Percentiles rank a stretch among this genome's conserved stretches.
Conservation (phyloP, 2,329 filamentous ascomycete genomes). For the Nemania diffusa region DNA sequence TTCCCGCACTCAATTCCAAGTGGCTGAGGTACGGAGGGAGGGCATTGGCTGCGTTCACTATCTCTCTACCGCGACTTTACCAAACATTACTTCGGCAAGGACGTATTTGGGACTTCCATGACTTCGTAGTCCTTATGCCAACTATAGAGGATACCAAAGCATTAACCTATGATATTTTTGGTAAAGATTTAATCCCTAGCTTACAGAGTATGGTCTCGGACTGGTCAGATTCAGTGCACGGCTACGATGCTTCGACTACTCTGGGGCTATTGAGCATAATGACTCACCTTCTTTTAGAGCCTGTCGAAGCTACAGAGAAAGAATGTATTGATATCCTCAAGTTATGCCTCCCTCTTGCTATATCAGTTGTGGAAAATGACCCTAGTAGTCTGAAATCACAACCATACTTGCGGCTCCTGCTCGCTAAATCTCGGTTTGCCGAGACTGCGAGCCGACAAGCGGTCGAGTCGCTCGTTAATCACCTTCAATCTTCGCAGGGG, state of each 20-base stretch:
- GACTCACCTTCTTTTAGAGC: conserved; percentile 31
- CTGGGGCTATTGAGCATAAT: conserved; percentile 39
- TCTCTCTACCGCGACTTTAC: conserved; percentile 29
- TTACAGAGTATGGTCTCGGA: conserved; percentile 32
- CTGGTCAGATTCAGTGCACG: conserved; percentile 33
- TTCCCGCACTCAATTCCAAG: conserved; percentile 20
- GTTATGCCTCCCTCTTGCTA: conserved; percentile 34
- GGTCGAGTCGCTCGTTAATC: conserved; percentile 19
- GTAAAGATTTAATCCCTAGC: conserved; percentile 22
- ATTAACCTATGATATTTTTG: conserved; percentile 24
- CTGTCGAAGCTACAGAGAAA: conserved; percentile 16
- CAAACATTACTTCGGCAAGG: conserved; percentile 39
- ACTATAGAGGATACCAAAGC: conserved; percentile 22
- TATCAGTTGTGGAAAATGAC: conserved; percentile 37
- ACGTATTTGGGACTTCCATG: conserved; percentile 43
- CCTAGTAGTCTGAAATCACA: conserved; percentile 36
- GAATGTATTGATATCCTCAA: conserved; percentile 29
- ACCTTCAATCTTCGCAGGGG: conserved; percentile 28
- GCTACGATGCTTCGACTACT: conserved; percentile 37
- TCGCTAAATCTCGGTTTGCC: conserved; percentile 35
- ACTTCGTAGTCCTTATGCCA: conserved; percentile 32
- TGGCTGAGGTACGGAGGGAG: conserved; percentile 18
- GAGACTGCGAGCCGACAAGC: conserved; percentile 28
- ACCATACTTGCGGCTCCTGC: conserved; percentile 38
- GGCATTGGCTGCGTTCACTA: conserved; percentile 3